Conservation (phyloP, 768 basidiomycete species). For the Boletus tylopilopsis region DNA sequence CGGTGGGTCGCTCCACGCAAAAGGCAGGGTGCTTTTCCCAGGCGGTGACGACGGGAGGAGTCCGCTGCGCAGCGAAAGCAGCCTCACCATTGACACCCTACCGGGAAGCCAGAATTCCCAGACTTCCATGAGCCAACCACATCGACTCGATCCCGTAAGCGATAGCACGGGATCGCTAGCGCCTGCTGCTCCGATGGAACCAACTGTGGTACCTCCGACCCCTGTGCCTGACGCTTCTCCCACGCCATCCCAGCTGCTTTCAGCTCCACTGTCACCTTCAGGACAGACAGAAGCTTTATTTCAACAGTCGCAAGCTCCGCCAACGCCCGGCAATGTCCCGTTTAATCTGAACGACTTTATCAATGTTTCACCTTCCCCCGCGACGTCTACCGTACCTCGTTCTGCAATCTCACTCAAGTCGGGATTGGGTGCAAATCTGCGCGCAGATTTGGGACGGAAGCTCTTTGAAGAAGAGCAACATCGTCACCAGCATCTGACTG, state of each 20-base stretch:
- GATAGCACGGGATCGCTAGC: slow-evolving; percentile 17
- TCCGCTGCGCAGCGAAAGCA: slow-evolving; percentile 27
- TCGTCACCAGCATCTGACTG: slow-evolving; percentile 32
- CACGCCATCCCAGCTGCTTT: slow-evolving; percentile 23
- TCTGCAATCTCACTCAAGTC: slow-evolving; percentile 31
- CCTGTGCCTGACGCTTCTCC: slow-evolving; percentile 27
- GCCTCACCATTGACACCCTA: slow-evolving; percentile 21
- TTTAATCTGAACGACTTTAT: slow-evolving; percentile 74
- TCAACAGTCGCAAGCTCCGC: slow-evolving; percentile 32
- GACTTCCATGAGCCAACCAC: slow-evolving; percentile 15
- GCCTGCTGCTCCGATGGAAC: slow-evolving; percentile 28
- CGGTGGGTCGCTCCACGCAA: slow-evolving; percentile 44
- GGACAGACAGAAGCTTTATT: slow-evolving; percentile 18
- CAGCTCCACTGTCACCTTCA: slow-evolving; percentile 24
- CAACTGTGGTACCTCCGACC: slow-evolving; percentile 33
- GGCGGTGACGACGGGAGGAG: slow-evolving; percentile 31
- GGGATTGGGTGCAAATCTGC: slow-evolving; percentile 46
- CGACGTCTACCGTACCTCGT: slow-evolving; percentile 32
- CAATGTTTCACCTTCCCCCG: slow-evolving; percentile 66
- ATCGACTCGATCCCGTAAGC: slow-evolving; percentile 14
- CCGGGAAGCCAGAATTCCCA: slow-evolving; percentile 27
- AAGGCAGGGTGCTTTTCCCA: slow-evolving; percentile 71
- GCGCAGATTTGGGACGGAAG: slow-evolving; percentile 62
- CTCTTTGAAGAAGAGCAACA: slow-evolving; percentile 70
- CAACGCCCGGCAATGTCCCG: slow-evolving; percentile 34